Base-by-base conservation (phyloP, 306 rosid species). In the Lupinus albus region DNA sequence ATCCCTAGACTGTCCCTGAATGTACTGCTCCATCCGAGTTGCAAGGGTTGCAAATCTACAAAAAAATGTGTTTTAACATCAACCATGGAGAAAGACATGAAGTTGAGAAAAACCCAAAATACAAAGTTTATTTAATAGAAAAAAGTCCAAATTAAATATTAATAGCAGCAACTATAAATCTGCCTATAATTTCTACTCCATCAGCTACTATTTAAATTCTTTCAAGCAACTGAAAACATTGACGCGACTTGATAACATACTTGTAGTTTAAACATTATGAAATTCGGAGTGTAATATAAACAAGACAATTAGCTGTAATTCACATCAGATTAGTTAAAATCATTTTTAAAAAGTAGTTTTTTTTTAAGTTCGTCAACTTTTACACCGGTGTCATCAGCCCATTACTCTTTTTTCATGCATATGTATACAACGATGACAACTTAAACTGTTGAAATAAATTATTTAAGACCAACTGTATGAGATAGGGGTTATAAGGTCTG, bases 1-100 rank as follows among this genome's bases (percentile, higher is more conserved):
- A 82, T 93, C 99, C 91, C 99, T 85, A 60, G 97, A 93, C 80
- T 90, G 99, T 56, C 99, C 99, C 82, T 88, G 99, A 68, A 93
- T 90, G 74, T 93, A 93, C 80, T 90, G 97, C 86, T 93, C 99
- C 99, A 90, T 93, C 57, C 99, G 90, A 1, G 99, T 90, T 46
- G 99, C 99, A 58, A 93, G 89, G 81, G 85, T 90, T 18, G 97
- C 96, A 83, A 93, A 90, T 78, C 99, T 93, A 73, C 35, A 73
- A 70, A 83, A 75, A 78, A 50, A 41, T 11, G 71, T 36, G 48
- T 51, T 70, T 72, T 64, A 45, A 67, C 42, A 57, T 53, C 51
- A 60, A 52, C 14, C 46, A 47, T 53, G 25, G 48, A 65, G 57
- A 42, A 36, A 61, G n/a, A 76, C 5, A 16, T 42, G 30, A 18